A percentile compares a stretch with the other conserved stretches of the same genome.
Conservation (phyloP, 257 asterid genomes). For the Euphrasia confusa region DNA sequence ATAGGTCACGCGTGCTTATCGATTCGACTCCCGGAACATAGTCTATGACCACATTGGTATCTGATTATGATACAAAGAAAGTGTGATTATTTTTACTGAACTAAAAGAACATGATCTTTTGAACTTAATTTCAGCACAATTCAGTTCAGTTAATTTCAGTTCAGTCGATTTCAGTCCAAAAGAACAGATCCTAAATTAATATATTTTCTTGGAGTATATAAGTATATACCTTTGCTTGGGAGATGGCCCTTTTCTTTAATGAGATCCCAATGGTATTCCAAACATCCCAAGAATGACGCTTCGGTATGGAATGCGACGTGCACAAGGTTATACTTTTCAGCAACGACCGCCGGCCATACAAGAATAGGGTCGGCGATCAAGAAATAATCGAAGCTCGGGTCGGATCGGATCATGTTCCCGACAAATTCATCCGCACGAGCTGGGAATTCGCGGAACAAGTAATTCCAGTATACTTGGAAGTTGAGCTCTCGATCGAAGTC, state of each 20-base stretch:
- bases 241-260: slow-evolving; percentile 5
- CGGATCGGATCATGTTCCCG: not conserved
- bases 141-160: too few species aligned
- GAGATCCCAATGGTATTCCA: slow-evolving; percentile 8
- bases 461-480: not conserved
- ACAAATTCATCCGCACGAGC: slow-evolving; percentile 31
- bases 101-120: too few species aligned
- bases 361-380: not conserved
- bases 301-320: not conserved
- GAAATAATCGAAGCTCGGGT: not conserved
- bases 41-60: slow-evolving; percentile 33
- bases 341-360: not conserved
- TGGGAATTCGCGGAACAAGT: slow-evolving; percentile 24
- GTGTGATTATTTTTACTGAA: not conserved
- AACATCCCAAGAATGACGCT: not conserved
- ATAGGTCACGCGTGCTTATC: slow-evolving; percentile 39
- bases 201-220: too few species aligned
- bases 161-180: too few species aligned
- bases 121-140: too few species aligned
- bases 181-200: too few species aligned
- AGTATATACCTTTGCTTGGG: not conserved
- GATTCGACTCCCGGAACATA: slow-evolving; percentile 55
- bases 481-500: slow-evolving; percentile 32
- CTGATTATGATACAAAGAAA: slow-evolving; percentile 17
- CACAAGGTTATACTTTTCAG: slow-evolving; percentile 4